Percentiles rank a stretch among this genome's conserved stretches.
Evolutionary conservation across 306 rosid species (phyloP).

Genomic region (Aeschynomene evenia): DNA sequence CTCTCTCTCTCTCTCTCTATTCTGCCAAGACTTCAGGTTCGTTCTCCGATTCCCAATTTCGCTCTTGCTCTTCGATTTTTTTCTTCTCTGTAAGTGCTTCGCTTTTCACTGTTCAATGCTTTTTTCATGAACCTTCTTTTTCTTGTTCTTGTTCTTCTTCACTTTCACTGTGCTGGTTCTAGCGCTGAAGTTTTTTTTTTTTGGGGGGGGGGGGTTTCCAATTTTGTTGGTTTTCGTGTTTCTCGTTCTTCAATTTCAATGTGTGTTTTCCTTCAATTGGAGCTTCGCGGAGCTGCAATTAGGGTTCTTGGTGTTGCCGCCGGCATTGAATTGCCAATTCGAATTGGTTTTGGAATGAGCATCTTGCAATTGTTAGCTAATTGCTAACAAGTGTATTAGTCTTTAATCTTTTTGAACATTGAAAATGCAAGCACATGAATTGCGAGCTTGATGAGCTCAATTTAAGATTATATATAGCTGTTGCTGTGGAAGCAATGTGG

Average conservation of each 20-base stretch:
- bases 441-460: background rate
- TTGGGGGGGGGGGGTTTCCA: no score
- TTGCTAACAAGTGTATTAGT: background rate
- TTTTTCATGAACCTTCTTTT: background rate
- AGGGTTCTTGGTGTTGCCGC: constrained; percentile 36
- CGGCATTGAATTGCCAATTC: background rate
- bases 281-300: background rate
- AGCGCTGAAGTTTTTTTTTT: constrained; percentile 6
- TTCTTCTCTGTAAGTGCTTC: constrained; percentile 1
- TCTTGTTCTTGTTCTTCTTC: background rate
- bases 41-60: constrained; percentile 30
- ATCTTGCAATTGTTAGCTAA: background rate
- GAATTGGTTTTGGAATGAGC: background rate
- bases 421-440: background rate
- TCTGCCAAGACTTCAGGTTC: constrained; percentile 41
- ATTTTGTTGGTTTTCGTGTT: background rate
- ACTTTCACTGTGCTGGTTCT: background rate
- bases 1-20: constrained; percentile 1
- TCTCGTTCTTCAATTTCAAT: constrained; percentile 3
- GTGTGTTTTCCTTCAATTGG: constrained; percentile 2
- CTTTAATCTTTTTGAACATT: background rate
- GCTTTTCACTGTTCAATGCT: background rate
- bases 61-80: constrained; percentile 1
- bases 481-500: constrained; percentile 4
- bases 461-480: background rate